A percentile compares a stretch with the other conserved stretches of the same genome.
Conservation (phyloP, 202 grass and related monocot genomes). For the Setaria italica region DNA sequence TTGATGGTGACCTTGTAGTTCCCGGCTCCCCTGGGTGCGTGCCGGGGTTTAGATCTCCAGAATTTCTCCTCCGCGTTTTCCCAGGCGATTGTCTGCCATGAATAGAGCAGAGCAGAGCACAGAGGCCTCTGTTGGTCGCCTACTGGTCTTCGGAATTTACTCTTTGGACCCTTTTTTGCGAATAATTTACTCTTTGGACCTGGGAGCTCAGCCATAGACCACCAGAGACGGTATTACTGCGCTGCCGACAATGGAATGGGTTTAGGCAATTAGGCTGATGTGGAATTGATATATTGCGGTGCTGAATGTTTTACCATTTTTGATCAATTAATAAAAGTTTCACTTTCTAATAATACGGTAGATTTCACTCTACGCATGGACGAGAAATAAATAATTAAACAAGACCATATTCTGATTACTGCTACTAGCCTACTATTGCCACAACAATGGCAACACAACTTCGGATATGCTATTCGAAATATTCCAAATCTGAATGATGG, state of each 20-base stretch:
- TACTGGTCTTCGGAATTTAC: not conserved
- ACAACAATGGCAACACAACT: too few species aligned
- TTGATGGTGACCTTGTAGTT: not conserved
- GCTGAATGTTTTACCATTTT: too few species aligned
- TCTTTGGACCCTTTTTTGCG: not conserved
- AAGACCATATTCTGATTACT: too few species aligned
- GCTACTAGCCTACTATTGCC: too few species aligned
- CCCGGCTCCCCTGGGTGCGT: slow-evolving; percentile 9
- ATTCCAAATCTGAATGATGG: too few species aligned
- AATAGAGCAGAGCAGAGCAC: slow-evolving; percentile 9
- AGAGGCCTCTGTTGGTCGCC: slow-evolving; percentile 8
- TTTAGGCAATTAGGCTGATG: not conserved
- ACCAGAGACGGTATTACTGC: not conserved
- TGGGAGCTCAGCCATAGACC: not conserved
- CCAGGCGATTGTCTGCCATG: slow-evolving; percentile 16
- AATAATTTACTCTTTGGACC: not conserved
- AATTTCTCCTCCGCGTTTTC: slow-evolving; percentile 10
- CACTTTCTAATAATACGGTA: too few species aligned
- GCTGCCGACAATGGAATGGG: not conserved
- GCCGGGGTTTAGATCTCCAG: slow-evolving; percentile 24
- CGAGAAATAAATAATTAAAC: too few species aligned
- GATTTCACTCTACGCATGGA: too few species aligned
- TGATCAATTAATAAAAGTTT: too few species aligned
- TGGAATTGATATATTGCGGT: not conserved
- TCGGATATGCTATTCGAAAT: too few species aligned